A percentile compares a stretch with the other conserved stretches of the same genome.
These are phyloP conservation scores for Xylaria palmicola DNA, from an alignment of 495 filamentous ascomycete species.

Conservation along the genomic window DNA sequence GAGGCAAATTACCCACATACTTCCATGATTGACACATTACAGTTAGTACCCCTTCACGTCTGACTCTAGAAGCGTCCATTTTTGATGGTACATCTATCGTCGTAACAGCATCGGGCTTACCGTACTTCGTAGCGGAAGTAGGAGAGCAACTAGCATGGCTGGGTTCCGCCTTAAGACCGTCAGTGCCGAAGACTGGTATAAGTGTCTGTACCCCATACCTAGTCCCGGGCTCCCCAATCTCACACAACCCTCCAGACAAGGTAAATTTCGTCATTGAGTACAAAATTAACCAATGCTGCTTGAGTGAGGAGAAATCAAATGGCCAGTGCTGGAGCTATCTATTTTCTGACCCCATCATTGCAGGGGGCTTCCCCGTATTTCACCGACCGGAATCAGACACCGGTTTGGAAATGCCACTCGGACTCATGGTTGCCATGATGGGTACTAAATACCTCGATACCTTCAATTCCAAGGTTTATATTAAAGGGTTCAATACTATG, in stretches of 20 bases:
- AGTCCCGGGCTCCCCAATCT: neutral
- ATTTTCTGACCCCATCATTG: slow-evolving; percentile 15
- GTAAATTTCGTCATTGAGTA: neutral
- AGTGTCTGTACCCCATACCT: slow-evolving; percentile 1
- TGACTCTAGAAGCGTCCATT: neutral
- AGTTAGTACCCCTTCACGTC: neutral
- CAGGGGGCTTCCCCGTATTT: slow-evolving; percentile 14
- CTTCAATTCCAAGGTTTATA: slow-evolving; percentile 9
- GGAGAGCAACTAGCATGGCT: slow-evolving; percentile 15
- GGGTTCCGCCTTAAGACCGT: slow-evolving; percentile 12
- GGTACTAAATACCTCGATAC: slow-evolving; percentile 7
- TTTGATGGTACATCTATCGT: neutral
- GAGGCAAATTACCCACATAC: neutral
- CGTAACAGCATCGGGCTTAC: neutral
- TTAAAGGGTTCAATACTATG: slow-evolving; percentile 22
- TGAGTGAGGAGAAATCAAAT: neutral
- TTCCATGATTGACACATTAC: neutral
- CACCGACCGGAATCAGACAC: neutral
- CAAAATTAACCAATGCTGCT: neutral
- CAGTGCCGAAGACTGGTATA: neutral
- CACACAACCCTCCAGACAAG: neutral
- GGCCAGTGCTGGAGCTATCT: slow-evolving; percentile 14
- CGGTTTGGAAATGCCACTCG: slow-evolving; percentile 18
- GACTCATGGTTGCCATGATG: slow-evolving; percentile 16
- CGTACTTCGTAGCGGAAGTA: slow-evolving; percentile 4